Percentiles rank a stretch among this genome's conserved stretches.
Evolutionary conservation across 2,329 filamentous ascomycete species (phyloP).

Genomic region (Atkinsonella texensis): DNA sequence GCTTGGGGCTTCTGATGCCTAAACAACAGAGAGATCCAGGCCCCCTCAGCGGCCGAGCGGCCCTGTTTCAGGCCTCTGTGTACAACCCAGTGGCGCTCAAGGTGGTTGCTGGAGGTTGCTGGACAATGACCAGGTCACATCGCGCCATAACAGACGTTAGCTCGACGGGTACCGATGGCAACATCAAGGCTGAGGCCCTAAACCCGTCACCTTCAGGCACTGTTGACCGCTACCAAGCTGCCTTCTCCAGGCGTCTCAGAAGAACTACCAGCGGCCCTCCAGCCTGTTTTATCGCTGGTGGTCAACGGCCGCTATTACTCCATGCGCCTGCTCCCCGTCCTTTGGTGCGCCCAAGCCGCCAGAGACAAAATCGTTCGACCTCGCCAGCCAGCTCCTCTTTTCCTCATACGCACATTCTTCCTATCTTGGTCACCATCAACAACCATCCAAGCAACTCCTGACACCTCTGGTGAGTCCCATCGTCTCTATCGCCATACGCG

Average conservation of each 20-base stretch:
- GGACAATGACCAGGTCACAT: neutral
- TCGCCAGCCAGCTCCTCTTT: constrained; percentile 29
- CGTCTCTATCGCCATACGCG: constrained; percentile 22
- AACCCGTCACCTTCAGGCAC: too few relatives aligned
- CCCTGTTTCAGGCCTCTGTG: neutral
- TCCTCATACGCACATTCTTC: constrained; percentile 30
- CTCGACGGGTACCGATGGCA: neutral
- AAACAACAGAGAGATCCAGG: neutral
- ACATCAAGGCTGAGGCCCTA: too few relatives aligned
- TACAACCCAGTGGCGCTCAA: neutral
- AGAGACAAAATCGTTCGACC: constrained; percentile 29
- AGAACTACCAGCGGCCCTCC: neutral
- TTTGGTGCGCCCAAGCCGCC: constrained; percentile 6
- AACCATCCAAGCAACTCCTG: constrained; percentile 20
- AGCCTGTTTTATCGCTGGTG: neutral
- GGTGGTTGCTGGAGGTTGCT: neutral
- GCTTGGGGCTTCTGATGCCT: neutral
- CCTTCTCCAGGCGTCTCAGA: neutral
- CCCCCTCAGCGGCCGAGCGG: neutral
- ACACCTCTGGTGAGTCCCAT: constrained; percentile 26
- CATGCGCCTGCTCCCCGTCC: neutral
- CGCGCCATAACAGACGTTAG: neutral
- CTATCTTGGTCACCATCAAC: constrained; percentile 23
- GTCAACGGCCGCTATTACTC: too few relatives aligned
- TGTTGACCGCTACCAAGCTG: too few relatives aligned